Base-by-base conservation (phyloP, 2,329 filamentous ascomycete genomes). In the Epichloe sibirici region DNA sequence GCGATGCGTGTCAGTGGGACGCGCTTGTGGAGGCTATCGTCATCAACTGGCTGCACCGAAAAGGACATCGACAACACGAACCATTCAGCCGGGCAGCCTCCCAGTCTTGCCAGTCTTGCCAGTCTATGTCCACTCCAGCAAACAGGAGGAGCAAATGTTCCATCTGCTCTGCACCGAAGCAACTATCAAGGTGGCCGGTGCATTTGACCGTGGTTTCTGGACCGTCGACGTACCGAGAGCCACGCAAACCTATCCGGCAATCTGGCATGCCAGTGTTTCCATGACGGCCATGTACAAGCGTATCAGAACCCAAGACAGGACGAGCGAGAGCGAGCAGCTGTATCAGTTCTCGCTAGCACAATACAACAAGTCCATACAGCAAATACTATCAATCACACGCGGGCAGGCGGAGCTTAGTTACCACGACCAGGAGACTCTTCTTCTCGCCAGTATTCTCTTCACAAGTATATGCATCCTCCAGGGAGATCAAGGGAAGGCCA, bases 241-340 rank as follows among this genome's bases (percentile, higher is more conserved):
- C 8, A 50, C 54, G 21, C 51, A 48, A 42, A 40, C 43, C 4
- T 51, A 53, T 17, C 51, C 51, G 31, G 51, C 54, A 6, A 51
- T 56, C 8, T 54, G 52, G 54, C 54, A 56, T 15, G 51, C 48
- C 15, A 48, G 51, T 17, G 43, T 48, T 13, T 49, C 52, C 7
- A 43, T 55, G 7, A 35, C 51, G 13, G 50, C 44, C 31, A 46
- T 51, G 45, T 49, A 50, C 31, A 52, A 51, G 38, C 39, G 65
- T 45, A 61, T 64, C 55, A 49, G 61, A 59, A 53, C 55, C 34
- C 55, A 56, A 51, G 35, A 46, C 11, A 12, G 28, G 56, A 39
- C 46, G 57, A 49, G 58, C 55, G 59, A 64, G 65, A 63, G 59
- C 63, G 51, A 48, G 23, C 25, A 51, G 21, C 50, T 53, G 3